Percentiles rank a stretch among this genome's conserved stretches.
phyloP scores from a whole-genome alignment of 208 protist genomes.

The Wallacemonas sp. region DNA sequence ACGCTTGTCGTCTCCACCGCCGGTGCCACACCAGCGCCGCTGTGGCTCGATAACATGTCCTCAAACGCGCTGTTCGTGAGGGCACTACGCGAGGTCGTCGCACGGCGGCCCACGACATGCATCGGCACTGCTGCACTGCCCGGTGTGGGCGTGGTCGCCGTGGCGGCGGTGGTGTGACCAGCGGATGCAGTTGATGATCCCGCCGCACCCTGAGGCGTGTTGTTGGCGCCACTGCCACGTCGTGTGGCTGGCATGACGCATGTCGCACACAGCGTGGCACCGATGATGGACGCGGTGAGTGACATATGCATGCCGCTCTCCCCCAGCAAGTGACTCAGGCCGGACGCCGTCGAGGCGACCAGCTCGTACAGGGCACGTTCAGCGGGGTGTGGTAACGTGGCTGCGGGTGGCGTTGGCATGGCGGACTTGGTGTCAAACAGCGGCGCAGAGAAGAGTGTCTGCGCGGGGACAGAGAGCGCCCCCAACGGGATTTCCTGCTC shows the following conservation, averaged over 20 bases:
- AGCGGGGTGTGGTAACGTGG: neutral
- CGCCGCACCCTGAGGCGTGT: neutral
- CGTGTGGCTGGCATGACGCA: conserved; percentile 43
- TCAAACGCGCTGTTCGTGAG: conserved; percentile 5
- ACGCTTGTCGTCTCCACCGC: neutral
- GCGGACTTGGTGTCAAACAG: neutral
- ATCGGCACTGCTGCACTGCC: neutral
- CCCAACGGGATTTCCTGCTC: neutral
- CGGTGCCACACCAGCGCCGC: neutral
- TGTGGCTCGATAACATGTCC: neutral
- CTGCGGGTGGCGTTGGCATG: neutral
- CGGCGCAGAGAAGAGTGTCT: neutral
- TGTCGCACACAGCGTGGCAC: conserved; percentile 32
- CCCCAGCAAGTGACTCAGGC: conserved; percentile 39
- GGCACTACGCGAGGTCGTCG: conserved; percentile 2
- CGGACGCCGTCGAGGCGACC: conserved; percentile 19
- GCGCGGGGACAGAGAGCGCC: neutral
- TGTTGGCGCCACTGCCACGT: conserved; percentile 10
- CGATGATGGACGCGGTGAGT: conserved; percentile 48
- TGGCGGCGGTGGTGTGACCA: neutral
- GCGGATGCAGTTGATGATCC: neutral
- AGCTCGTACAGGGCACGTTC: conserved; percentile 17
- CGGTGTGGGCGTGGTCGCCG: neutral
- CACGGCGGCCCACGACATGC: neutral
- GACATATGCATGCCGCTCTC: conserved; percentile 42